A percentile compares a stretch with the other conserved stretches of the same genome.
phyloP scores from a whole-genome alignment of 305 asterid species.

The Vinca major region DNA sequence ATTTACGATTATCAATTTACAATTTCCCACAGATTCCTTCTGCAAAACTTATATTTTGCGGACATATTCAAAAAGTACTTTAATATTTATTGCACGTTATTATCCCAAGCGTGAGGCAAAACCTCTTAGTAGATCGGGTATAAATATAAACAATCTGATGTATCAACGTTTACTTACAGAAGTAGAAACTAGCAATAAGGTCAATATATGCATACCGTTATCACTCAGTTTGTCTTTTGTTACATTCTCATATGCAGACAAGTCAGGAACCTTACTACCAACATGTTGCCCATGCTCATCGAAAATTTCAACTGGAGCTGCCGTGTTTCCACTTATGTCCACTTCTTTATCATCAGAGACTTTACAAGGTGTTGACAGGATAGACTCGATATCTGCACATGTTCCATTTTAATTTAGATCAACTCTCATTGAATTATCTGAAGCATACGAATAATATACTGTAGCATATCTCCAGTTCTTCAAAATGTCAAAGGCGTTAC shows the following conservation, averaged over 20 bases:
- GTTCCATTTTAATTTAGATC: constrained; percentile 13
- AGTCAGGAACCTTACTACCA: constrained; percentile 26
- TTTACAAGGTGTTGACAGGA: constrained; percentile 3
- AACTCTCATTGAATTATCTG: background rate
- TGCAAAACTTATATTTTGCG: too few relatives aligned
- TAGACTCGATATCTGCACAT: constrained; percentile 32
- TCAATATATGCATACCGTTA: constrained; percentile 25
- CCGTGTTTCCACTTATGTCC: constrained; percentile 25
- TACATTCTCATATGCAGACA: constrained; percentile 24
- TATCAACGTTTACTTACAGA: background rate
- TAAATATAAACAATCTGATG: background rate
- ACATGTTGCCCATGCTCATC: constrained; percentile 29
- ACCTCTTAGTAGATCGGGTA: background rate
- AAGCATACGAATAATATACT: background rate
- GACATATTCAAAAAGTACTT: too few relatives aligned
- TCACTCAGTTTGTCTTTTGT: constrained; percentile 22
- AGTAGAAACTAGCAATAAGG: background rate
- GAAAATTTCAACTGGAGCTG: constrained; percentile 33
- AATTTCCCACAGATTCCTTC: too few relatives aligned
- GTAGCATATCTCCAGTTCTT: background rate
- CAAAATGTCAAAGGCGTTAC: background rate
- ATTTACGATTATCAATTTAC: too few relatives aligned
- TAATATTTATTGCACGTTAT: too few relatives aligned
- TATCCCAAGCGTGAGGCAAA: background rate
- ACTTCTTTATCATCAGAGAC: constrained; percentile 18